phyloP scores from a whole-genome alignment of 176 grass and related monocot genomes.

The Typha latifolia region DNA sequence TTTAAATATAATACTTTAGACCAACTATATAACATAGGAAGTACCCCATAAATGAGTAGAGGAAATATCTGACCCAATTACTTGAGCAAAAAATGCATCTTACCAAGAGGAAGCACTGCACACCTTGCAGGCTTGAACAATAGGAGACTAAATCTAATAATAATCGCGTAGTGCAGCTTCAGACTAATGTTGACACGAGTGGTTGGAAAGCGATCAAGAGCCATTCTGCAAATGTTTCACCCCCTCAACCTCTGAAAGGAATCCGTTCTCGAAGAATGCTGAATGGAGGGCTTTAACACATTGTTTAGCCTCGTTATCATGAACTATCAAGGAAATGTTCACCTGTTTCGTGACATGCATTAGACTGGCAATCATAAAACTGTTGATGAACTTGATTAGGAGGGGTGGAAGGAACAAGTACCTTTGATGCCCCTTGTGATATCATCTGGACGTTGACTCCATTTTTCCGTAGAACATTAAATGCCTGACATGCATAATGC shows the following conservation, averaged over 20 bases:
- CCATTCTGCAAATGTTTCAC: conserved; percentile 27
- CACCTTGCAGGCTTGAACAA: no score
- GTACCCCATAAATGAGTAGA: no score
- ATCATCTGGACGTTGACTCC: conserved; percentile 93
- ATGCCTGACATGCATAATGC: conserved; percentile 42
- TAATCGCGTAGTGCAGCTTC: background rate
- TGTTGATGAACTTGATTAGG: background rate
- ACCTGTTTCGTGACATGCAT: conserved; percentile 32
- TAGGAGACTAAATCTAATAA: background rate
- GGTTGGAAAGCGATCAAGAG: background rate
- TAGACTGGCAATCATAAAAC: conserved; percentile 2
- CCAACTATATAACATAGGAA: no score
- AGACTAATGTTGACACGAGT: background rate
- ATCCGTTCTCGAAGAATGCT: conserved; percentile 78
- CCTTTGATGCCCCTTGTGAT: conserved; percentile 94
- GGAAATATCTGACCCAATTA: no score
- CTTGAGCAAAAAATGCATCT: no score
- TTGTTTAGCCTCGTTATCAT: conserved; percentile 77
- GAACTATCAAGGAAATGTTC: conserved; percentile 88
- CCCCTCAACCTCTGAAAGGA: conserved; percentile 50
- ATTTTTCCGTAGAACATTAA: conserved; percentile 66
- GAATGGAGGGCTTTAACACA: conserved; percentile 72
- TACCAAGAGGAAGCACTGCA: no score
- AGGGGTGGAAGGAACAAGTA: conserved; percentile 17
- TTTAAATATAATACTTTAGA: no score